Evolutionary conservation across 352 stramenopile genomes (phyloP), one percentile per base, ranked within the genome.

Genomic region (Phytophthora foliorum): DNA sequence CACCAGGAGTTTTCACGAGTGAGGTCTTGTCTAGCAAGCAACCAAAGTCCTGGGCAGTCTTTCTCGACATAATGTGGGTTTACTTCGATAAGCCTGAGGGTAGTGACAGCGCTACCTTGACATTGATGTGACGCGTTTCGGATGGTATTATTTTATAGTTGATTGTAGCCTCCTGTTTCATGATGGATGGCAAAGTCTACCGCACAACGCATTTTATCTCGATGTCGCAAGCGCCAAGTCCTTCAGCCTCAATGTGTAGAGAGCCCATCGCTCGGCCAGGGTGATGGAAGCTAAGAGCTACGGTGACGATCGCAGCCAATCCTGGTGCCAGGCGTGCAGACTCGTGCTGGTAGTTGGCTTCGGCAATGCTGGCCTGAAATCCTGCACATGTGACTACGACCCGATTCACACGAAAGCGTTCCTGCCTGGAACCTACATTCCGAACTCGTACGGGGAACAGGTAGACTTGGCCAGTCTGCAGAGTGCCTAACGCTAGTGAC

Each of bases 401-500:
- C n/a, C 69, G 57, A 29, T 86, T 78, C 5, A 91, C 81, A 19
- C 84, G 84, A 49, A 89, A 94, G 8, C 84, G 86, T 36, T 94
- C 81, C 44, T 91, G 78, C 53, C 76, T 84, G 29, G 67, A 77
- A 4, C 83, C 84, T 14, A 94, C 75, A 32, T 94, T 94, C 44
- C 82, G 84, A 25, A 90, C 65, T 32, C 85, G 81, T 17, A 91
- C 46, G 16, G 82, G 82, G 53, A 91, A 90, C 13, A 93, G 55
- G 29, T 91, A 93, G 9, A 93, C 82, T 68, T 91, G 80, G 1
- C 67, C 75, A 6, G 69, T 59, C 9, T 64, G 57, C 2, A 93
- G 54, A 3, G 69, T 70, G 10, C 69, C 77, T 16, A 93, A 57
- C 2, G 51, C 50, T 38, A 91, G 75, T 7, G 57, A 67, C 1